Conservation (phyloP, 2,329 filamentous ascomycete species). For the Sporothrix curviconia region DNA sequence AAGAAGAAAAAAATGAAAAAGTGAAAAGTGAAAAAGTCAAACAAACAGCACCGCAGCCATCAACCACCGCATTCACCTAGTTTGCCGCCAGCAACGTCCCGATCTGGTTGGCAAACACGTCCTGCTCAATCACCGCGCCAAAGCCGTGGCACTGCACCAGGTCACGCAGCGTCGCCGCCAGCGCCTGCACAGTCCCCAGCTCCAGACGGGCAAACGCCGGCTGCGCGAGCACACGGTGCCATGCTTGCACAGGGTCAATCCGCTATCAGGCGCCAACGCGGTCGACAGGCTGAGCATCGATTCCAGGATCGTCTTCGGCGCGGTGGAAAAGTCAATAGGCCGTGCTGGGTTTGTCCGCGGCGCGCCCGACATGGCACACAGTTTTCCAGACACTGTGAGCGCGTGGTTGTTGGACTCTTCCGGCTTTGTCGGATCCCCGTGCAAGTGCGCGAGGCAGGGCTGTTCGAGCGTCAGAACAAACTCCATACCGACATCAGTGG, state of each 20-base stretch:
- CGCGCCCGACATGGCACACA: not conserved
- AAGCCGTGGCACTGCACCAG: constrained; percentile 11
- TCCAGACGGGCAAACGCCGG: constrained; percentile 5
- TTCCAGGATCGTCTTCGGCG: constrained; percentile 5
- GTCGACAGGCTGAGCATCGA: constrained; percentile 10
- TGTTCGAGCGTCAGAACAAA: constrained; percentile 14
- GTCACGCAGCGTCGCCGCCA: constrained; percentile 6
- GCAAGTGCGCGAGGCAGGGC: constrained; percentile 12
- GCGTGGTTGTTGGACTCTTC: constrained; percentile 9
- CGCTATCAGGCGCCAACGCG: constrained; percentile 1
- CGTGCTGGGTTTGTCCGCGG: not conserved
- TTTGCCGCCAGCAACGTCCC: not conserved
- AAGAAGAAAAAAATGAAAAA: no score
- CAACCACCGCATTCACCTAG: no score
- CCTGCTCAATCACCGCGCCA: constrained; percentile 7
- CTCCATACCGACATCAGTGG: constrained; percentile 14
- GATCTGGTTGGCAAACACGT: not conserved
- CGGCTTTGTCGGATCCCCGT: not conserved
- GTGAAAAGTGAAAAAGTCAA: no score
- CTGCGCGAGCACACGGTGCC: constrained; percentile 7
- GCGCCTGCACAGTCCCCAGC: not conserved
- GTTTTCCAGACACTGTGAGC: constrained; percentile 6
- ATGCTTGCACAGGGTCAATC: constrained; percentile 16
- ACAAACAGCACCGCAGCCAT: not conserved
- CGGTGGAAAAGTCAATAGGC: not conserved